Percentiles rank a stretch among this genome's conserved stretches.
Evolutionary conservation across 2,329 filamentous ascomycete genomes (phyloP).

Genomic region (Fusarium veterinarium): DNA sequence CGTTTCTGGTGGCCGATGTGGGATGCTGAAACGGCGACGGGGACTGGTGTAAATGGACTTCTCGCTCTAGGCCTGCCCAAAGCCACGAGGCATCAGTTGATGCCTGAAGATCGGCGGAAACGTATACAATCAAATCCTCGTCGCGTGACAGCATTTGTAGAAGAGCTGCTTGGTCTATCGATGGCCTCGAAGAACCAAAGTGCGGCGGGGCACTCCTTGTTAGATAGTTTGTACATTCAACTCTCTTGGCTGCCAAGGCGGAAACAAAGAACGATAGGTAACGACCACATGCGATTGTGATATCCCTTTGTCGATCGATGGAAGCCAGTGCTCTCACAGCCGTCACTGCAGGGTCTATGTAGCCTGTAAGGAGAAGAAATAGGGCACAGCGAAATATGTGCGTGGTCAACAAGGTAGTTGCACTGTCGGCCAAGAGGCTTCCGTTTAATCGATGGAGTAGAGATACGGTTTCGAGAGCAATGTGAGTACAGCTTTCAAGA

Average conservation of each 20-base stretch:
- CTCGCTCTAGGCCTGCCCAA: slow-evolving; percentile 74
- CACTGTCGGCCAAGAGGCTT: slow-evolving; percentile 69
- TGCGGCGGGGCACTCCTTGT: slow-evolving; percentile 48
- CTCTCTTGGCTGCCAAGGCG: slow-evolving; percentile 67
- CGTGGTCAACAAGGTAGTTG: slow-evolving; percentile 79
- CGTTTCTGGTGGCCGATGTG: slow-evolving; percentile 48
- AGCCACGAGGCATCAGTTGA: slow-evolving; percentile 84
- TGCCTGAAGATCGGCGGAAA: slow-evolving; percentile 87
- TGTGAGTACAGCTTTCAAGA: slow-evolving; percentile 79
- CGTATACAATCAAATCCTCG: slow-evolving; percentile 89
- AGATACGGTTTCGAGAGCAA: slow-evolving; percentile 81
- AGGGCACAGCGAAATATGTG: slow-evolving; percentile 91
- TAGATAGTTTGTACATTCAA: slow-evolving; percentile 57
- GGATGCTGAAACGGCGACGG: slow-evolving; percentile 26
- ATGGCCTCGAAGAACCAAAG: slow-evolving; percentile 46
- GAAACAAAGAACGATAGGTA: slow-evolving; percentile 85
- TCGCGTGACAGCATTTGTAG: slow-evolving; percentile 63
- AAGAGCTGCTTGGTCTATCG: slow-evolving; percentile 49
- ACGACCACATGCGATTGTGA: slow-evolving; percentile 82
- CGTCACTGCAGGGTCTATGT: slow-evolving; percentile 76
- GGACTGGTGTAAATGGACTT: slow-evolving; percentile 48
- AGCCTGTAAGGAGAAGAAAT: slow-evolving; percentile 79
- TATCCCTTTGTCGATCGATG: slow-evolving; percentile 76
- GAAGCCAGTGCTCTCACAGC: slow-evolving; percentile 78
- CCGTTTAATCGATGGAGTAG: slow-evolving; percentile 75